Conservation (phyloP, 1,284 basidiomycete genomes). For the Tetrapyrgos nigripes region DNA sequence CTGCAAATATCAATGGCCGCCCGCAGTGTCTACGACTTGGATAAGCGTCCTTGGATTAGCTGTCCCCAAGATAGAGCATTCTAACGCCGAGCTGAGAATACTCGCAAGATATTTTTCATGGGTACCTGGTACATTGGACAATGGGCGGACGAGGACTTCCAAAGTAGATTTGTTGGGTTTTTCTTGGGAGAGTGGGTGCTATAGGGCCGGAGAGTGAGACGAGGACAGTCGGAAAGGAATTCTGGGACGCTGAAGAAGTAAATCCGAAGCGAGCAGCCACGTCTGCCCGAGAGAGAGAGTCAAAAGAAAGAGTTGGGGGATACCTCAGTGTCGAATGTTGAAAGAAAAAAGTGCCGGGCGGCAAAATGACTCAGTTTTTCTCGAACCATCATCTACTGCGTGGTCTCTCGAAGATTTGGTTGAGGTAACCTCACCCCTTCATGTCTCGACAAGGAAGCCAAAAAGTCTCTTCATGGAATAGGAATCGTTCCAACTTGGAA, state of each 20-base stretch:
- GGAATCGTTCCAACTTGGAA: too few species aligned
- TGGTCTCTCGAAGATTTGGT: too few species aligned
- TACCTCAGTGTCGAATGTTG: too few species aligned
- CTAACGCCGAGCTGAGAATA: constrained; percentile 59
- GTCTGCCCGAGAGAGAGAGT: constrained; percentile 64
- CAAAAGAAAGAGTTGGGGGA: constrained; percentile 34
- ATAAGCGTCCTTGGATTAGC: constrained; percentile 72
- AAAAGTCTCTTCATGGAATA: too few species aligned
- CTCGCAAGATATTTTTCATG: constrained; percentile 64
- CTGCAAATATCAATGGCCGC: too few species aligned
- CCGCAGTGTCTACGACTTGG: constrained; percentile 74
- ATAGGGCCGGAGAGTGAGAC: constrained; percentile 82
- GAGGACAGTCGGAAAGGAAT: constrained; percentile 49
- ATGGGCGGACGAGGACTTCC: constrained; percentile 72
- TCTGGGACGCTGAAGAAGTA: too few species aligned
- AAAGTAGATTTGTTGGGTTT: constrained; percentile 74
- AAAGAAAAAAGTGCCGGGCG: too few species aligned
- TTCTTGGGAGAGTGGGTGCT: constrained; percentile 68
- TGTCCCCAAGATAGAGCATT: constrained; percentile 64
- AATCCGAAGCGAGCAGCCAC: constrained; percentile 67
- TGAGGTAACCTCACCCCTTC: too few species aligned
- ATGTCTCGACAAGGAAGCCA: too few species aligned
- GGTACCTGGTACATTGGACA: constrained; percentile 69
- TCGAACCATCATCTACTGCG: too few species aligned
- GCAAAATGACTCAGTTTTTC: too few species aligned